These are phyloP conservation scores for Lipomyces orientalis DNA, from an alignment of 805 yeast genomes.

Conservation along the genomic window DNA sequence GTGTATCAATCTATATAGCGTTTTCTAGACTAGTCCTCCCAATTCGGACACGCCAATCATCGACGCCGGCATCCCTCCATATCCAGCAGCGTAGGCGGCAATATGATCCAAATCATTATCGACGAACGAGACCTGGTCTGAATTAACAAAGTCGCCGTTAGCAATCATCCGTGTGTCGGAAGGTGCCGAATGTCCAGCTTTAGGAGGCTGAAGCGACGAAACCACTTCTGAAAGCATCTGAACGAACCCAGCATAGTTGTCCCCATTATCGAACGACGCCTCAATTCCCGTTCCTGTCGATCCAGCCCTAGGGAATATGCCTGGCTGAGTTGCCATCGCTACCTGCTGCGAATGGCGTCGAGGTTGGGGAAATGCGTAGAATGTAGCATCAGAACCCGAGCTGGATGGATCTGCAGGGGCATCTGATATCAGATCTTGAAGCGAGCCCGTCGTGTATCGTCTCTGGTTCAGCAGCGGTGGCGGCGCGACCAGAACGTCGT, in stretches of 20 bases:
- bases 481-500: conserved; percentile 2
- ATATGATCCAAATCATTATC: not conserved
- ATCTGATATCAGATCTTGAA: conserved; percentile 6
- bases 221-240: conserved; percentile 1
- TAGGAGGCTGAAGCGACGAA: not conserved
- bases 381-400: not conserved
- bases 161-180: not conserved
- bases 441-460: conserved; percentile 20
- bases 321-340: not conserved
- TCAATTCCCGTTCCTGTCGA: not conserved
- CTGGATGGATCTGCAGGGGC: not conserved
- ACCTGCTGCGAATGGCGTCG: not conserved
- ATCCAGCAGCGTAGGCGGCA: not conserved
- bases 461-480: conserved; percentile 7
- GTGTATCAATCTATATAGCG: not conserved
- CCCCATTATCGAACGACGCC: not conserved
- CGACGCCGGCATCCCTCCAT: not conserved
- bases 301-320: not conserved
- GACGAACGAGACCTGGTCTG: not conserved
- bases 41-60: not conserved
- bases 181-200: not conserved
- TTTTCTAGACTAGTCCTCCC: not conserved
- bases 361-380: not conserved
- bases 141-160: not conserved
- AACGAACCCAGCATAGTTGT: not conserved